phyloP scores from a whole-genome alignment of 2,329 filamentous ascomycete genomes.

The Pseudovirgaria hyperparasitica region DNA sequence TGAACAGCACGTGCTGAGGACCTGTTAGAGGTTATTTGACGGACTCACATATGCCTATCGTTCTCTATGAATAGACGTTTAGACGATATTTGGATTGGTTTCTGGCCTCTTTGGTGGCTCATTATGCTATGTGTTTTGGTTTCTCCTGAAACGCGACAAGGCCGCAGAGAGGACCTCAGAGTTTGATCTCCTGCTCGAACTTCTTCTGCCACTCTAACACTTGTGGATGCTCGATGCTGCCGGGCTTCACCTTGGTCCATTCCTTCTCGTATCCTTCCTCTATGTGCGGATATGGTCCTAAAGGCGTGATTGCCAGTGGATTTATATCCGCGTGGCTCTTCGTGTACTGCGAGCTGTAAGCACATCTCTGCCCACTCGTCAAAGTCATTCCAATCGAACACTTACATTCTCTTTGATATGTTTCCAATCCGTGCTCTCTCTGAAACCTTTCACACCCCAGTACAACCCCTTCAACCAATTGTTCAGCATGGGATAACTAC shows the following conservation, averaged over 20 bases:
- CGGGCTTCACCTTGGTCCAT: constrained; percentile 34
- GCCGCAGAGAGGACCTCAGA: too few species aligned
- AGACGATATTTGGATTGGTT: too few species aligned
- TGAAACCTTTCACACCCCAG: constrained; percentile 42
- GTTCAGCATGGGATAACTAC: constrained; percentile 47
- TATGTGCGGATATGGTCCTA: constrained; percentile 48
- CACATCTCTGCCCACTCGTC: neutral
- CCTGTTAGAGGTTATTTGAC: too few species aligned
- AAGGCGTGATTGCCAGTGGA: constrained; percentile 47
- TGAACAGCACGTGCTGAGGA: too few species aligned
- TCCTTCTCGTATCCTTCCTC: constrained; percentile 39
- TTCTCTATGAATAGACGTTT: too few species aligned
- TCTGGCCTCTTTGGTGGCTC: too few species aligned
- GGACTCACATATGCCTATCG: too few species aligned
- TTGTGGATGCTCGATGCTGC: constrained; percentile 31
- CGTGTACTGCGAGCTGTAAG: constrained; percentile 29
- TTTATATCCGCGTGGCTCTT: constrained; percentile 50
- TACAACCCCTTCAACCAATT: constrained; percentile 50
- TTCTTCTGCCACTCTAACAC: constrained; percentile 19
- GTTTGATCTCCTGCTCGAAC: too few species aligned
- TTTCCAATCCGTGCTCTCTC: constrained; percentile 48
- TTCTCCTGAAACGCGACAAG: too few species aligned
- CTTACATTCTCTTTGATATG: constrained; percentile 54
- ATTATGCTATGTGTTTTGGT: too few species aligned
- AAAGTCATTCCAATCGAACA: constrained; percentile 2